These are phyloP conservation scores for Mucor plumbeus DNA, from an alignment of 371 early-diverging fungal species.

Conservation along the genomic window DNA sequence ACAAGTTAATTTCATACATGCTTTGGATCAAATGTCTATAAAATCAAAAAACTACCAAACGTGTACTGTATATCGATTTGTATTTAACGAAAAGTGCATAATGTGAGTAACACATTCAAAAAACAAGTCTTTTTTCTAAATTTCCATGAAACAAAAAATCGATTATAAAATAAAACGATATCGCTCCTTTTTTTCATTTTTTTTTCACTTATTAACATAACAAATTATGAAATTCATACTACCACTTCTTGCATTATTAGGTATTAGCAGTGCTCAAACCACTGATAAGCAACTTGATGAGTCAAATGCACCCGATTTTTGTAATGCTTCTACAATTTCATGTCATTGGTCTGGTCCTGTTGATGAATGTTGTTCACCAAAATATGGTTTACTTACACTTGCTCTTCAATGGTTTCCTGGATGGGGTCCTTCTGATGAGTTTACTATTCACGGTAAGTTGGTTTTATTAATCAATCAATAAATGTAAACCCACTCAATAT, in stretches of 20 bases:
- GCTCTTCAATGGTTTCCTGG: slow-evolving; percentile 56
- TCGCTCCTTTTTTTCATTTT: slow-evolving; percentile 1
- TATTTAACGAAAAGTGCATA: background rate
- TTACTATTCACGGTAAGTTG: slow-evolving; percentile 54
- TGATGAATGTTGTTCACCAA: slow-evolving; percentile 73
- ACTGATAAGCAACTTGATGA: slow-evolving; percentile 2
- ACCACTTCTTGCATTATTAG: slow-evolving; percentile 7
- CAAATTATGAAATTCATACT: slow-evolving; percentile 11
- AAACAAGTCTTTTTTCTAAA: background rate
- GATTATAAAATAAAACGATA: background rate
- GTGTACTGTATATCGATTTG: background rate
- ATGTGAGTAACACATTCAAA: background rate
- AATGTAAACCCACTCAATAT: background rate
- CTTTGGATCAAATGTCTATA: background rate
- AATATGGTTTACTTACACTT: slow-evolving; percentile 68
- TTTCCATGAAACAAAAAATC: background rate
- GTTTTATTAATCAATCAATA: too few relatives aligned
- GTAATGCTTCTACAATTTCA: slow-evolving; percentile 31
- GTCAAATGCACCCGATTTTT: background rate
- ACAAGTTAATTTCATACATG: background rate
- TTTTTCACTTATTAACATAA: background rate
- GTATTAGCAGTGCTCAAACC: slow-evolving; percentile 1
- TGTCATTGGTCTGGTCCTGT: slow-evolving; percentile 48
- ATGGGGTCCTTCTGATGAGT: slow-evolving; percentile 52
- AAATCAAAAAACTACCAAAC: background rate